phyloP scores from a whole-genome alignment of 2,329 filamentous ascomycete genomes.

The Chrysosphaeria jannelii region DNA sequence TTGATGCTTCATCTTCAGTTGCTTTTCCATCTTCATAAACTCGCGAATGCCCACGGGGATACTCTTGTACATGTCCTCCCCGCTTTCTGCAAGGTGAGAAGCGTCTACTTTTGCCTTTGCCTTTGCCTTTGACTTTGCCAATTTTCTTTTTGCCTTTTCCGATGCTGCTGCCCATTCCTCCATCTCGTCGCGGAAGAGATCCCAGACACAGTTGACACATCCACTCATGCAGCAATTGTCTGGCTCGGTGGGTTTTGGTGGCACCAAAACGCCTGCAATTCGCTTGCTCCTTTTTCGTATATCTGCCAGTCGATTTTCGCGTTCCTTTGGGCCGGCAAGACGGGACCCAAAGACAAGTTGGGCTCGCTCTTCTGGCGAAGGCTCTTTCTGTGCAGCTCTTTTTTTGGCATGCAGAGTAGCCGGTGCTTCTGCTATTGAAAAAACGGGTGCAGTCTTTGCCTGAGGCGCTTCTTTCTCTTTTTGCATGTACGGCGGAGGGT shows the following conservation, averaged over 20 bases:
- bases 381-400: neutral
- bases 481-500: slow-evolving; percentile 12
- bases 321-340: slow-evolving; percentile 41
- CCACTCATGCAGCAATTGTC: slow-evolving; percentile 99
- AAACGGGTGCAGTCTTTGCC: slow-evolving; percentile 8
- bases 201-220: slow-evolving; percentile 94
- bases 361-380: slow-evolving; percentile 21
- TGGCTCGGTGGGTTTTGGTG: slow-evolving; percentile 61
- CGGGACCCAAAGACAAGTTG: slow-evolving; percentile 58
- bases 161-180: slow-evolving; percentile 62
- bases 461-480: slow-evolving; percentile 14
- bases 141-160: slow-evolving; percentile 8
- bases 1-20: slow-evolving; percentile 43
- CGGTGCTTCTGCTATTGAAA: slow-evolving; percentile 1
- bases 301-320: slow-evolving; percentile 26
- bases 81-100: too few relatives aligned
- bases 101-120: too few relatives aligned
- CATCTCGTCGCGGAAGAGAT: slow-evolving; percentile 67
- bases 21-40: slow-evolving; percentile 95
- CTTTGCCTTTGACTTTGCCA: slow-evolving; percentile 23
- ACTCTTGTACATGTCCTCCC: slow-evolving; percentile 30
- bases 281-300: slow-evolving; percentile 26
- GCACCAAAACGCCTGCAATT: slow-evolving; percentile 55
- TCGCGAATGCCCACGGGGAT: slow-evolving; percentile 82
- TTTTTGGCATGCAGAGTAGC: slow-evolving; percentile 6